Evolutionary conservation across 1,284 basidiomycete genomes (phyloP).

Genomic region (Pulveroboletus sp.): DNA sequence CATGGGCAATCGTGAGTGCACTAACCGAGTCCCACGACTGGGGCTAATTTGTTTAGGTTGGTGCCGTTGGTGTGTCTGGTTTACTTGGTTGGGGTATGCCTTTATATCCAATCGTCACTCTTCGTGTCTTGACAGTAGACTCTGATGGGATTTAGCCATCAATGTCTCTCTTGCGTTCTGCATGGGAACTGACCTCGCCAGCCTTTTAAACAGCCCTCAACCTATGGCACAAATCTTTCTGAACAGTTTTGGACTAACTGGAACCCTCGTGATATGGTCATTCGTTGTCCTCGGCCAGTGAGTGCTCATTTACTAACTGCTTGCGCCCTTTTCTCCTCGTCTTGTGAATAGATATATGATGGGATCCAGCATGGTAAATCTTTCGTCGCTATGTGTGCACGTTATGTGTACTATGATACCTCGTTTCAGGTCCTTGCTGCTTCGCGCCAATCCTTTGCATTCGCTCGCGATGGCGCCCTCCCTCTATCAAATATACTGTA

Average conservation of each 20-base stretch:
- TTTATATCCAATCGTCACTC: no score
- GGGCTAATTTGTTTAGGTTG: constrained; percentile 30
- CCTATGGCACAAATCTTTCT: constrained; percentile 76
- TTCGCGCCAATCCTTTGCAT: constrained; percentile 64
- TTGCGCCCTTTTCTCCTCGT: constrained; percentile 3
- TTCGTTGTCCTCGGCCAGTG: constrained; percentile 69
- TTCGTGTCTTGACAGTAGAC: not conserved
- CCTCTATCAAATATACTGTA: constrained; percentile 72
- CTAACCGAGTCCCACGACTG: not conserved
- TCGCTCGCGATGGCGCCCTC: constrained; percentile 65
- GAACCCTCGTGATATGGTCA: constrained; percentile 65
- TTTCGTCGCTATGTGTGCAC: not conserved
- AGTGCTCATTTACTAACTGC: constrained; percentile 18
- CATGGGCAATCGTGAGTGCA: constrained; percentile 62
- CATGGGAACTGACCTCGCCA: constrained; percentile 63
- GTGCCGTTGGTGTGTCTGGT: constrained; percentile 57
- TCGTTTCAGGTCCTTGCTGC: constrained; percentile 51
- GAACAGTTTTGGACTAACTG: constrained; percentile 63
- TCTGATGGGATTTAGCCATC: constrained; percentile 42
- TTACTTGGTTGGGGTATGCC: constrained; percentile 72
- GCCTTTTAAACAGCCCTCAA: constrained; percentile 61
- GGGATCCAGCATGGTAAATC: constrained; percentile 68
- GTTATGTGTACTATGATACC: not conserved
- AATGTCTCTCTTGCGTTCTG: constrained; percentile 62
- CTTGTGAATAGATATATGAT: constrained; percentile 60